Conservation (phyloP, 2,329 filamentous ascomycete species). For the Fusarium clavum region DNA sequence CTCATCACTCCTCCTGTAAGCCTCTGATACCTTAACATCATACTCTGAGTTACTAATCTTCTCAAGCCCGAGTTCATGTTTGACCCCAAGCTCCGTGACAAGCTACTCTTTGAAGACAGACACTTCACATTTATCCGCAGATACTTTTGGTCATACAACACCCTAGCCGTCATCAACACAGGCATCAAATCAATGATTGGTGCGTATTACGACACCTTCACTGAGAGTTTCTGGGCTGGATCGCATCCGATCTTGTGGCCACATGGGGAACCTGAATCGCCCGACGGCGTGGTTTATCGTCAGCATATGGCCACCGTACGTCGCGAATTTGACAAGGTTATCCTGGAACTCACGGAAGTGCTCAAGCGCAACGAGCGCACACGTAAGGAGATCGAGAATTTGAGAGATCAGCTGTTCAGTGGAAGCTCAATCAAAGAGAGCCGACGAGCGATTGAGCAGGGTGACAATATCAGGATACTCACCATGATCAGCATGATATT, state of each 20-base stretch:
- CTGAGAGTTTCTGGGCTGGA: conserved; percentile 68
- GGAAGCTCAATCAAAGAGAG: conserved; percentile 73
- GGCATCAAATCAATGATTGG: conserved; percentile 69
- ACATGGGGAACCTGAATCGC: conserved; percentile 58
- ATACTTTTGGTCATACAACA: conserved; percentile 73
- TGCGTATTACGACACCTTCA: conserved; percentile 68
- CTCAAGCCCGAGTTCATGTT: conserved; percentile 67
- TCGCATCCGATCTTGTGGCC: conserved; percentile 67
- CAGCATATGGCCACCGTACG: conserved; percentile 60
- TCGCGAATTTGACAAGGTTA: conserved; percentile 63
- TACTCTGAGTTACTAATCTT: conserved; percentile 14
- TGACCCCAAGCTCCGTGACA: conserved; percentile 64
- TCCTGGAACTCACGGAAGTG: conserved; percentile 60
- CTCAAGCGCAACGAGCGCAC: conserved; percentile 64
- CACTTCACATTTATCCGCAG: conserved; percentile 70
- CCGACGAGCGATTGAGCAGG: conserved; percentile 71
- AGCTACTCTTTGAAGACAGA: conserved; percentile 70
- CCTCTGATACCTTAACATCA: neutral
- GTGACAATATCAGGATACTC: conserved; percentile 70
- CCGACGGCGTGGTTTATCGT: conserved; percentile 60
- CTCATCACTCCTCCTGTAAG: conserved; percentile 61
- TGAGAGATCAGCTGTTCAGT: conserved; percentile 71
- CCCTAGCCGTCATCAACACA: conserved; percentile 69
- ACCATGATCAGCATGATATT: conserved; percentile 72
- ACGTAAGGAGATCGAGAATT: conserved; percentile 64